Base-by-base conservation (phyloP, 2,329 filamentous ascomycete genomes). In the Botrytis porri region DNA sequence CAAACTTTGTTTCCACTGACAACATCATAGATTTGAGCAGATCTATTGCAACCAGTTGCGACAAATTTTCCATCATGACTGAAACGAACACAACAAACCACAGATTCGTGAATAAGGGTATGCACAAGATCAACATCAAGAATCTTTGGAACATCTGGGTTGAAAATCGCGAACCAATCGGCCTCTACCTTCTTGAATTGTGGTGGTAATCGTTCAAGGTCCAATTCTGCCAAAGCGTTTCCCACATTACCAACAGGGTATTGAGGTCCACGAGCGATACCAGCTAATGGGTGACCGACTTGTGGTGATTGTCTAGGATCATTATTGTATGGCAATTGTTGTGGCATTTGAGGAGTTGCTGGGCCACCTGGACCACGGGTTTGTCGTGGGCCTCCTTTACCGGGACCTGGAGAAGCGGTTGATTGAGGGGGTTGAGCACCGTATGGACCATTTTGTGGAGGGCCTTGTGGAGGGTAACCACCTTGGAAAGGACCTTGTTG, bases 1-100 rank as follows among this genome's bases (percentile, higher is more conserved):
- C 93, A 96, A 70, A 98, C 90, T 82, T 95, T 96, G 78, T 93
- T 89, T 72, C 96, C 96, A 25, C 89, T 92, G 79, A 89, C 87
- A 60, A 98, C 95, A 77, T 99, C 96, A 82, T 96, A 99, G 79
- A 99, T 99, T 83, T 98, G 95, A n/a, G 96, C 96, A n/a, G 94
- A 97, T 76, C 95, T 88, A 83, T 99, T 99, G 86, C 96, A 98
- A 61, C 96, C 96, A 8, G 96, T 99, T 12, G 96, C 96, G 72
- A 99, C 93, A 78, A 93, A 98, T 81, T 97, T 95, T 77, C 96
- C 96, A 80, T 99, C 96, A 72, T 93, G 89, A 81, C 95, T 98
- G 86, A 99, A 99, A 73, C 96, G 89, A 51, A 99, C 96, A 82
- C 96, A 99, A 87, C 96, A 99, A 1, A 99, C 96, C 5, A 99